A percentile compares a stretch with the other conserved stretches of the same genome.
Evolutionary conservation across 1,284 basidiomycete genomes (phyloP).

Genomic region (Ganoderma lingzhi): DNA sequence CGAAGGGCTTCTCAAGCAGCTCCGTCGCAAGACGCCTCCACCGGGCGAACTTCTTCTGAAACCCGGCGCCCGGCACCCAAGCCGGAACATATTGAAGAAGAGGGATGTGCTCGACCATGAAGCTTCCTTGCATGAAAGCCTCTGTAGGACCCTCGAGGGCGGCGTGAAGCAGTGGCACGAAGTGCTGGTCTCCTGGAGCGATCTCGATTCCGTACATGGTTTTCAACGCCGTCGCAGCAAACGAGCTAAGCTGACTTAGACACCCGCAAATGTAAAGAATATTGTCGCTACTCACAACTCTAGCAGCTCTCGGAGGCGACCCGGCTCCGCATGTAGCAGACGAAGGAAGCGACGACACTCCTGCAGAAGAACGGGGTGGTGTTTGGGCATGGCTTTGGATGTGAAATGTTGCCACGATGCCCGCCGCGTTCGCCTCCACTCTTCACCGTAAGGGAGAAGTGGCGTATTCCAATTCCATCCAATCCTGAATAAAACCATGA

Average conservation of each 20-base stretch:
- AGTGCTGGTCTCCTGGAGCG: constrained; percentile 30
- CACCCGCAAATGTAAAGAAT: neutral
- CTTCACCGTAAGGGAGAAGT: constrained; percentile 19
- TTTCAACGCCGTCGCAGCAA: constrained; percentile 19
- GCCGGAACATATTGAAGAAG: constrained; percentile 26
- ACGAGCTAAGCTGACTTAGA: constrained; percentile 8
- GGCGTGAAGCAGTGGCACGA: constrained; percentile 15
- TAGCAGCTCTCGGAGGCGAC: constrained; percentile 15
- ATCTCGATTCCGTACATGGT: constrained; percentile 27
- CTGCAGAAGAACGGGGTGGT: constrained; percentile 13
- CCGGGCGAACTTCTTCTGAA: constrained; percentile 23
- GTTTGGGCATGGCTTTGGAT: constrained; percentile 14
- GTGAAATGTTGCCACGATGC: constrained; percentile 19
- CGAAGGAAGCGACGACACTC: constrained; percentile 18
- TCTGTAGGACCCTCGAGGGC: constrained; percentile 20
- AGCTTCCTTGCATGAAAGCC: constrained; percentile 20
- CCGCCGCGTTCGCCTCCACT: constrained; percentile 21
- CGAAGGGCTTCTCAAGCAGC: constrained; percentile 24
- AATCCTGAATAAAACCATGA: neutral
- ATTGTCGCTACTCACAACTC: constrained; percentile 11
- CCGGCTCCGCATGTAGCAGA: constrained; percentile 14
- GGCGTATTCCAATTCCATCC: constrained; percentile 25
- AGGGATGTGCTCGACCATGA: constrained; percentile 30
- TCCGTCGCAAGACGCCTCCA: constrained; percentile 18
- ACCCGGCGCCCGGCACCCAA: constrained; percentile 28